Evolutionary conservation across 805 yeast genomes (phyloP), one percentile per base, ranked within the genome.

Genomic region (Danielia reshetovae): DNA sequence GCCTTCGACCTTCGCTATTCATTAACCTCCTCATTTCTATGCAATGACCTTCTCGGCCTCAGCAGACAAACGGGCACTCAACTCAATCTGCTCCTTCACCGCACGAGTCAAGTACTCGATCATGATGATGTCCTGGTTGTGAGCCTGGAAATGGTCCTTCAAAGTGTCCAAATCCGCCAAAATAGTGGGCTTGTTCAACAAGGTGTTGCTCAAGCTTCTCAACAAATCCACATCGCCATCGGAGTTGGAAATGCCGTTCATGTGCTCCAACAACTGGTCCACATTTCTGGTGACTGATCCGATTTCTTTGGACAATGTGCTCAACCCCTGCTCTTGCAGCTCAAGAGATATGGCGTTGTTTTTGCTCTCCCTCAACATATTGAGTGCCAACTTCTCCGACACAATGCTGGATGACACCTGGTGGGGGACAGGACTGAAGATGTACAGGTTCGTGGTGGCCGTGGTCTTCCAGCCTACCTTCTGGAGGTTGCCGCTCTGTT

Each of bases 71-170:
- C 84, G 78, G 30, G 87, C 79, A 51, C 87, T 77, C 53, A 83
- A 70, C 57, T 83, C 89, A 45, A 85, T 72, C 65, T 87, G 96
- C 44, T 87, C 83, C 65, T 83, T 85, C 49, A 87, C 79, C 36
- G 93, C 84, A 47, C 81, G 78, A 38, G 95, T 81, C 60, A 87
- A 72, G 55, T 81, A 84, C 55, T 85, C 90, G 43, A 87, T 74
- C 78, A 86, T 76, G 42, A 84, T 70, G 27, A 86, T 79, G 51
- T 87, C 95, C 59, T 85, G 87, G 55, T 81, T 69, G 57, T 85
- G 88, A 24, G 75, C 70, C 54, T 76, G 77, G 70, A 85, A 78
- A 42, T 79, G 71, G 44, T 69, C 60, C 53, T 75, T 77, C 49
- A 83, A 68, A 32, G 70, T 70, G 29, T 73, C 76, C 43, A 69